Evolutionary conservation across 2,329 filamentous ascomycete species (phyloP).

Genomic region (Colletotrichum cereale): DNA sequence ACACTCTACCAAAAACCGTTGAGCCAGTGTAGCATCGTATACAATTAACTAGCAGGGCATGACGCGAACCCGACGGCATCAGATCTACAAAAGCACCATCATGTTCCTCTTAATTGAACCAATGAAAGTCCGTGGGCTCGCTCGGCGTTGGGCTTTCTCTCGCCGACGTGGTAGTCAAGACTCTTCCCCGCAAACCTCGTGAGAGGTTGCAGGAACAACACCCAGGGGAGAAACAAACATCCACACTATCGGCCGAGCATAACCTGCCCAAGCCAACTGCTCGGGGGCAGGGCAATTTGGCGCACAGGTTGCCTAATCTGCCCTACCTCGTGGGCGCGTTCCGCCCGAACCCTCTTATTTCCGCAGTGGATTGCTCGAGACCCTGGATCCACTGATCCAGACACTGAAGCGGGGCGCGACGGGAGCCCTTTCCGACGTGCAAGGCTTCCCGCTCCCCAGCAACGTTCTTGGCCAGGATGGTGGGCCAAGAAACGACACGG

Average conservation of each 20-base stretch:
- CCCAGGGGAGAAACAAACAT: neutral
- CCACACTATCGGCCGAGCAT: constrained; percentile 11
- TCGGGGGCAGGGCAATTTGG: neutral
- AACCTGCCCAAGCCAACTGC: neutral
- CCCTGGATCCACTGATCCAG: constrained; percentile 2
- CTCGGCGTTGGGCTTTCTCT: constrained; percentile 1
- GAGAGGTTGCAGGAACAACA: neutral
- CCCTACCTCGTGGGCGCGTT: neutral
- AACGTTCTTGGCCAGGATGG: constrained; percentile 2
- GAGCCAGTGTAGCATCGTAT: neutral
- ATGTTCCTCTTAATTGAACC: neutral
- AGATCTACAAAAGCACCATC: too few relatives aligned
- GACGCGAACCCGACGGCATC: neutral
- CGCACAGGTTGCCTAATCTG: constrained; percentile 18
- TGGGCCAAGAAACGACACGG: constrained; percentile 3
- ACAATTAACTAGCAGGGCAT: neutral
- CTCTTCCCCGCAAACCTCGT: neutral
- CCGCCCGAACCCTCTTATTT: constrained; percentile 24
- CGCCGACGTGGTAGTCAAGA: neutral
- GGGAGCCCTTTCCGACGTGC: constrained; percentile 2
- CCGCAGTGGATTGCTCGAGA: constrained; percentile 28
- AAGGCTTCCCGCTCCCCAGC: constrained; percentile 5
- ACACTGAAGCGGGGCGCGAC: constrained; percentile 13
- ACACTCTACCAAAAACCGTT: neutral
- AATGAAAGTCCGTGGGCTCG: neutral